These are phyloP conservation scores for Barnettozyma hawaiiensis DNA, from an alignment of 1,139 yeast species.

Conservation along the genomic window DNA sequence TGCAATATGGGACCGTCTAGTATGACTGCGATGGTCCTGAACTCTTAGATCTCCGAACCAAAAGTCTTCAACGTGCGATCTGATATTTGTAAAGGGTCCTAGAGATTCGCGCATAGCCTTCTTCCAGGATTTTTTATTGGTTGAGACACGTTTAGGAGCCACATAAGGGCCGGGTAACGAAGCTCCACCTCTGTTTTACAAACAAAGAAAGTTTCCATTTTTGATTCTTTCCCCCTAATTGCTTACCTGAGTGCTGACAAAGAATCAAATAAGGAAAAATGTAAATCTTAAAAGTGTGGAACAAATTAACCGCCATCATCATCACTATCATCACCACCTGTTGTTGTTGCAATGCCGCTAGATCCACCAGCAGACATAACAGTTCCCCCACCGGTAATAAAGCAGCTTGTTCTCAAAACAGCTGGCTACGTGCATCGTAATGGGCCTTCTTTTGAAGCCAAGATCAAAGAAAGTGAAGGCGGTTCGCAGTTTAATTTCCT, in stretches of 20 bases:
- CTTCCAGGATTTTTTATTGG: too few species aligned
- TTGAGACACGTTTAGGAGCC: too few species aligned
- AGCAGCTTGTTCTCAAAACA: constrained; percentile 62
- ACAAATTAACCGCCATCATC: background rate
- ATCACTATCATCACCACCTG: background rate
- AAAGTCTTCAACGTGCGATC: too few species aligned
- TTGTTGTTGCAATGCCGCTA: too few species aligned
- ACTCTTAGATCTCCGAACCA: too few species aligned
- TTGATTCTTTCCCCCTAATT: background rate
- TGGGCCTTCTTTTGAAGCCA: constrained; percentile 59
- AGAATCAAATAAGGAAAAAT: too few species aligned
- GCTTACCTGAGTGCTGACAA: background rate
- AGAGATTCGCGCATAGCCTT: too few species aligned
- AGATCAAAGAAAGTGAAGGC: constrained; percentile 45
- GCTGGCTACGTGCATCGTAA: constrained; percentile 65
- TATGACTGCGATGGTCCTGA: too few species aligned
- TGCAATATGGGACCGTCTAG: too few species aligned
- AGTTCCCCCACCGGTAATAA: constrained; percentile 54
- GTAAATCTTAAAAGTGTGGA: too few species aligned
- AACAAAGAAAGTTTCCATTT: background rate
- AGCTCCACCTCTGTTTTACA: background rate
- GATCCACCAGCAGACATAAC: constrained; percentile 32
- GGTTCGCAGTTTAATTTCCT: constrained; percentile 62
- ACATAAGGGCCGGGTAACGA: background rate
- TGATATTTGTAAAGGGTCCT: too few species aligned